Base-by-base conservation (phyloP, 768 basidiomycete genomes). In the Macrolepiota albuminosa region DNA sequence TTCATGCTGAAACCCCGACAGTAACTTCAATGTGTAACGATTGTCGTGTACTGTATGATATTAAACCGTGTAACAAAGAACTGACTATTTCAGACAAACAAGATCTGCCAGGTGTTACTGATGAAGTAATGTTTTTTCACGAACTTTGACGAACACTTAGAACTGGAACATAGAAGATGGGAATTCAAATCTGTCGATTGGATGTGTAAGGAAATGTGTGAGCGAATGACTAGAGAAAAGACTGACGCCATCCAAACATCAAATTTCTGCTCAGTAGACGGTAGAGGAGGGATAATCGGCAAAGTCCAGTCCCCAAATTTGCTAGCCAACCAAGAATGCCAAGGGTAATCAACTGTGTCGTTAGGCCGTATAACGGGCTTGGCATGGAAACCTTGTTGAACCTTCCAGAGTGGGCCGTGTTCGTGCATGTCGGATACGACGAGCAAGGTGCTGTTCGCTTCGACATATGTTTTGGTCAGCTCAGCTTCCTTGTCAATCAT, bases 181-280 rank as follows among this genome's bases (percentile, higher is more conserved):
- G 21, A 36, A 52, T 24, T 52, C 50, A 14, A 52, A 52, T 36
- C 50, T 52, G 36, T 21, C 10, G 3, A 36, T 21, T 43, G n/a
- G 21, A 37, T 13, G 6, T 14, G 21, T 50, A 10, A 51, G 34
- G 1, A n/a, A 51, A n/a, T 6, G n/a, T 11, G 33, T 34, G 18
- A 21, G n/a, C 9, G 34, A 36, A 13, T 16, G 11, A 3, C 3
- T 16, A 4, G 4, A 26, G 11, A 8, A 37, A 52, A 52, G 21
- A 52, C 50, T 36, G 13, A 52, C 50, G 50, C 50, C 50, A 52
- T 52, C 50, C 50, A 52, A 36, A 52, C 50, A 52, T 52, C 50
- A 36, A 14, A 52, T 52, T 52, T 52, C 50, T 52, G 50, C 36
- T 52, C n/a, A 6, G 24, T 18, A 37, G 50, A 37, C 13, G 50